Percentiles rank a stretch among this genome's conserved stretches.
Evolutionary conservation across 345 rosid species (phyloP).

Genomic region (Cochlearia excelsa): DNA sequence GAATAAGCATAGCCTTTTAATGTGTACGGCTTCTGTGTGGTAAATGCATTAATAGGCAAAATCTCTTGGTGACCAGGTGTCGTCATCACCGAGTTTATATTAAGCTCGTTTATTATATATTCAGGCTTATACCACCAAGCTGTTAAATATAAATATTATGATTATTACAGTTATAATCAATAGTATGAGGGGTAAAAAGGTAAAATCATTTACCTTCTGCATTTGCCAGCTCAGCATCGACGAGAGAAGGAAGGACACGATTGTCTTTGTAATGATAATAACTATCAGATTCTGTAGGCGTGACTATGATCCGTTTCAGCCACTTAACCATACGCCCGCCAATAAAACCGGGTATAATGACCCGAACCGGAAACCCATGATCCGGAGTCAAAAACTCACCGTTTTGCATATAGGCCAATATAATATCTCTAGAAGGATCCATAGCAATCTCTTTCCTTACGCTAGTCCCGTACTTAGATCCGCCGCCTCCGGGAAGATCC

Average conservation of each 20-base stretch:
- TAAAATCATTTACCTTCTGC: slow-evolving; percentile 54
- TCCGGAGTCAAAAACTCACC: slow-evolving; percentile 76
- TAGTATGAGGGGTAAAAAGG: not conserved
- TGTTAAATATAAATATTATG: slow-evolving; percentile 19
- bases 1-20: slow-evolving; percentile 84
- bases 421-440: slow-evolving; percentile 82
- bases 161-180: not conserved
- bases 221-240: slow-evolving; percentile 84
- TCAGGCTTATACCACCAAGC: slow-evolving; percentile 98
- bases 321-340: slow-evolving; percentile 98
- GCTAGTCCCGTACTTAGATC: slow-evolving; percentile 91
- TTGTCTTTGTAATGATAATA: slow-evolving; percentile 83
- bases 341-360: slow-evolving; percentile 83
- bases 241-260: slow-evolving; percentile 79
- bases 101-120: slow-evolving; percentile 77
- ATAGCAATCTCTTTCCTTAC: slow-evolving; percentile 59
- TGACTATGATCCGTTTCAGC: slow-evolving; percentile 75
- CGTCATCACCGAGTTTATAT: slow-evolving; percentile 84
- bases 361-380: slow-evolving; percentile 86
- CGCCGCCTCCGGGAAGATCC: slow-evolving; percentile 93
- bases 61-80: slow-evolving; percentile 85
- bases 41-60: slow-evolving; percentile 73
- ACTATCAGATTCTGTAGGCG: slow-evolving; percentile 66
- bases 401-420: slow-evolving; percentile 94
- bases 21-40: slow-evolving; percentile 78